Base-by-base conservation (phyloP, 2,329 filamentous ascomycete species). In the Beauveria caledonica region DNA sequence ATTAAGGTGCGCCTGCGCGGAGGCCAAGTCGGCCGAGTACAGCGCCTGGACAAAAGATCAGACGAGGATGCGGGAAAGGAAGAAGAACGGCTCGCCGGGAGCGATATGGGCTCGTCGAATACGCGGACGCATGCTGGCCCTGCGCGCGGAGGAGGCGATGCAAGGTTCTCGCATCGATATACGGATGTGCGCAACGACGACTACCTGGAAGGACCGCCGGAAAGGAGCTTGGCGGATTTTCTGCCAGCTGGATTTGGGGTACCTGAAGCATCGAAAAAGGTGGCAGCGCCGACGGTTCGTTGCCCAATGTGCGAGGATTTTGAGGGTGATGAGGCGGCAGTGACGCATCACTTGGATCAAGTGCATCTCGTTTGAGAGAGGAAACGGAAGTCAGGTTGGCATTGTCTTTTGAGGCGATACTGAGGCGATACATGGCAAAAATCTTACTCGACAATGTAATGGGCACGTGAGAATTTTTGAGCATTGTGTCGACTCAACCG, bases 1-100 rank as follows among this genome's bases (percentile, higher is more conserved):
- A 89, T 92, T 75, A 93, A 92, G 72, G 88, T 92, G 25, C 83
- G 89, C 2, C 77, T 93, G 6, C 74, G 76, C 1, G 87, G 89
- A 70, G 89, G 89, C 1, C 79, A 87, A 27, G 83, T 93, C 3
- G 89, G 89, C 2, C 77, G 89, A 17, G 89, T 93, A 29, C 89
- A 92, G 72, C 76, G 79, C 49, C 79, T 90, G 71, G 76, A 73
- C 17, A 58, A 69, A 49, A 63, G 62, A 45, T 39, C 50, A 45
- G 25, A 48, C 2, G 66, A 69, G 23, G 33, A 62, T 53, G 13
- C 59, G 39, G 27, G 58, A 53, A 36, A 60, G 36, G 61, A 56
- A 53, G 57, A 63, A 48, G 5, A 55, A 58, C 21, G 53, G 48
- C 25, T 6, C 15, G 3, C n/a, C 13, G 29, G 10, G 2, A 15